phyloP scores from a whole-genome alignment of 2,329 filamentous ascomycete genomes.

The Aspergillus novofumigatus region DNA sequence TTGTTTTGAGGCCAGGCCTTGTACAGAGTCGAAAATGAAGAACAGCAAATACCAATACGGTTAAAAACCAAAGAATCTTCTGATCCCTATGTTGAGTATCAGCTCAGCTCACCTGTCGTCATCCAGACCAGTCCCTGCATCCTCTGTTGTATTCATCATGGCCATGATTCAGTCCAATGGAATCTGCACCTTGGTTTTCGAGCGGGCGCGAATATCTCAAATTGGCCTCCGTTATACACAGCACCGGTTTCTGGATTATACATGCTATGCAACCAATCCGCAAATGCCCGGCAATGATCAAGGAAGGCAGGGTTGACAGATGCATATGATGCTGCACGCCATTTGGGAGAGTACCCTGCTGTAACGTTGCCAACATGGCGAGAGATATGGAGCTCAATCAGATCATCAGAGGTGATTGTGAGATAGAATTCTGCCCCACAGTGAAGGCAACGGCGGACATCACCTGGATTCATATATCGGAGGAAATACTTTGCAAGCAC shows the following conservation, averaged over 20 bases:
- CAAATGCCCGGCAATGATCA: background rate
- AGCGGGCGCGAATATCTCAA: background rate
- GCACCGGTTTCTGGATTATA: background rate
- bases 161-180: background rate
- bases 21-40: background rate
- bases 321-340: background rate
- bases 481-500: background rate
- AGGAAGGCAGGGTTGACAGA: background rate
- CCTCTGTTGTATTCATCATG: background rate
- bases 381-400: background rate
- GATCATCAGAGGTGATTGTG: background rate
- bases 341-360: too few species aligned
- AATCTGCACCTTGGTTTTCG: background rate
- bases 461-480: background rate
- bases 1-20: too few species aligned
- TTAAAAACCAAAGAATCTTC: background rate
- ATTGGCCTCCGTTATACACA: background rate
- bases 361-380: background rate
- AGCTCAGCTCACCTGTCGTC: too few species aligned
- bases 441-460: background rate
- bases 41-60: conserved; percentile 4
- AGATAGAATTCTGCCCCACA: background rate
- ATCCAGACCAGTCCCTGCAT: background rate
- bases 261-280: background rate
- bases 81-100: too few species aligned